Evolutionary conservation across 2,329 filamentous ascomycete species (phyloP).

Genomic region (Daldinia sp.): DNA sequence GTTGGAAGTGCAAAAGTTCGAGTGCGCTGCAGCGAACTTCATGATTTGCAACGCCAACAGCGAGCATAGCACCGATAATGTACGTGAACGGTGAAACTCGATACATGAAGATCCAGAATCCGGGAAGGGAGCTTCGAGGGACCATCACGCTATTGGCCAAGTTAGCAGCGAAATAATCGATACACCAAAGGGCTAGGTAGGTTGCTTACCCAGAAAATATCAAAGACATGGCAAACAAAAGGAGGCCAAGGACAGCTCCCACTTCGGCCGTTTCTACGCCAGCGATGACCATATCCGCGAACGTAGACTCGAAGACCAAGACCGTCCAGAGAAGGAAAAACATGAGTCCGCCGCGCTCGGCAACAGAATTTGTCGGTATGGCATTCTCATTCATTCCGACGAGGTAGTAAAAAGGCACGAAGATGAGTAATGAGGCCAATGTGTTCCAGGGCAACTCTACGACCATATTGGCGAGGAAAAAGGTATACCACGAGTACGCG

Average conservation of each 20-base stretch:
- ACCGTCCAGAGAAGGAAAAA: constrained; percentile 71
- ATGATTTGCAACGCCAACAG: constrained; percentile 73
- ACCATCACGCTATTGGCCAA: constrained; percentile 41
- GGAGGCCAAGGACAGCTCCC: constrained; percentile 67
- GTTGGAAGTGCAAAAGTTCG: constrained; percentile 74
- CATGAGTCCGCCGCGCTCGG: constrained; percentile 69
- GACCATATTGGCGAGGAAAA: constrained; percentile 74
- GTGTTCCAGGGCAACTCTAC: constrained; percentile 78
- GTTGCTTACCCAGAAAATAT: constrained; percentile 59
- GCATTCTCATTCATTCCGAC: constrained; percentile 49
- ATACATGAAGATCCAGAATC: constrained; percentile 89
- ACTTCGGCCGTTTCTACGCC: constrained; percentile 74
- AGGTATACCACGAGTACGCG: constrained; percentile 77
- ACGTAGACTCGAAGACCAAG: constrained; percentile 75
- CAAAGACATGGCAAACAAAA: constrained; percentile 67
- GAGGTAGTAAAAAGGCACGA: constrained; percentile 32
- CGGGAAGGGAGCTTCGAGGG: constrained; percentile 65
- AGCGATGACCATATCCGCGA: constrained; percentile 77
- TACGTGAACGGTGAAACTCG: constrained; percentile 85
- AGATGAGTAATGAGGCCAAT: constrained; percentile 63
- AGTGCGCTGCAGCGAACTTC: constrained; percentile 71
- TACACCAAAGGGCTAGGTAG: too few species aligned
- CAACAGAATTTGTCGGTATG: constrained; percentile 48
- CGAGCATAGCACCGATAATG: constrained; percentile 75
- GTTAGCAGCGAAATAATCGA: not conserved